Base-by-base conservation (phyloP, 495 filamentous ascomycete species). In the Cercophora sp. region DNA sequence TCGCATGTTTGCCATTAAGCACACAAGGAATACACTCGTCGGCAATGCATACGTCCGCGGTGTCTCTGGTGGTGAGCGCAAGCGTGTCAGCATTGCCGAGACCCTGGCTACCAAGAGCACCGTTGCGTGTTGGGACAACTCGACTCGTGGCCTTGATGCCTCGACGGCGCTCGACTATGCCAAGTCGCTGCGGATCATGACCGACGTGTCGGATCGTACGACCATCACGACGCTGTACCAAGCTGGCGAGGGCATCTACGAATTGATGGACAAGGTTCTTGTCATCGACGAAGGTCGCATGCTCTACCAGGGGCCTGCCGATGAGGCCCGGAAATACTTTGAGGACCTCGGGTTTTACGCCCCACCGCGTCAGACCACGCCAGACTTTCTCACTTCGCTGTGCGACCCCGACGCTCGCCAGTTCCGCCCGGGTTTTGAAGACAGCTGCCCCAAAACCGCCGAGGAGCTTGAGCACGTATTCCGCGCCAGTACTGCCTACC, bases 141-240 rank as follows among this genome's bases (percentile, higher is more conserved):
- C 83, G 0, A 93, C 88, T 0, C 73, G 88, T n/a, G 88, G 88
- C 27, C 70, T 93, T 15, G 88, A 93, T 65, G 84, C 86, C 2
- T 84, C 79, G 20, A 91, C 88, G 4, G 88, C 88, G 1, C 72
- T 91, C 16, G 88, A 92, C 62, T 92, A 88, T 57, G 85, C 86
- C 16, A 85, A 82, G 52, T 86, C 84, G 0, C 67, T 92, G 27
- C 80, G 88, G 10, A 85, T 89, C 56, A 89, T 93, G 81, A 92
- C 90, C 18, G 87, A 90, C 52, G 81, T 93, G 49, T 86, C 79
- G 60, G 80, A 89, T 59, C 81, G 85, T 10, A 93, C 89, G 4
- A 91, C 88, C 0, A 75, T 95, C 26, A 88, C 89, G 18, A 92
- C 88, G 1, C 72, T 93, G 1, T 93, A 93, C 69, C 88, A 93